Evolutionary conservation across 1,139 yeast species (phyloP), one percentile per base, ranked within the genome.

Genomic region (Candida glucosophila): DNA sequence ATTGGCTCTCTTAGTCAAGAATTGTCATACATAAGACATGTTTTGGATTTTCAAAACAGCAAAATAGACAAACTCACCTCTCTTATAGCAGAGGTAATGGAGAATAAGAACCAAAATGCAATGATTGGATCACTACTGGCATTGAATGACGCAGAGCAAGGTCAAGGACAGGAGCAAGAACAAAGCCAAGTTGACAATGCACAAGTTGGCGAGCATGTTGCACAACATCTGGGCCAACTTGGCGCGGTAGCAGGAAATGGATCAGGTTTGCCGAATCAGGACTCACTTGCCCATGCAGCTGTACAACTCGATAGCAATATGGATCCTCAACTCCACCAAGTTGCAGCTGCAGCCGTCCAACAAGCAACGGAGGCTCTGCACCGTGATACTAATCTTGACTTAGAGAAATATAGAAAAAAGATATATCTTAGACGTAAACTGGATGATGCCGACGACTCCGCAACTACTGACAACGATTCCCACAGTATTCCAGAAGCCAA

Each of bases 311-410:
- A 53, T 21, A 49, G 52, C 26, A 53, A 50, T 32, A 54, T 56
- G 58, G 65, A 57, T 36, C 62, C 63, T 5, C 59, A 55, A 20
- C 41, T 59, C 20, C 63, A 55, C 29, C 60, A 55, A 29, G 64
- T 57, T 17, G 63, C 63, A 1, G 59, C 47, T 17, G 63, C 59
- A 4, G 60, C 60, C 3, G 61, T 53, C 17, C 32, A 28, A 15
- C 33, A 30, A 20, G 50, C 46, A 5, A 49, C 41, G 15, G 44
- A 26, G 17, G 20, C n/a, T 16, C 12, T n/a, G 16, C 13, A 9
- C 5, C 28, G 17, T 14, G 19, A 22, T 6, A 14, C 27, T 12
- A 17, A 23, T 20, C 17, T 15, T 6, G 20, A 24, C 19, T 14
- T 27, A 16, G 31, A 34, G 15, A 40, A 39, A 20, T 29, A 27